Conservation (phyloP, 129 eudicot species). For the Flaveria ramosissima region DNA sequence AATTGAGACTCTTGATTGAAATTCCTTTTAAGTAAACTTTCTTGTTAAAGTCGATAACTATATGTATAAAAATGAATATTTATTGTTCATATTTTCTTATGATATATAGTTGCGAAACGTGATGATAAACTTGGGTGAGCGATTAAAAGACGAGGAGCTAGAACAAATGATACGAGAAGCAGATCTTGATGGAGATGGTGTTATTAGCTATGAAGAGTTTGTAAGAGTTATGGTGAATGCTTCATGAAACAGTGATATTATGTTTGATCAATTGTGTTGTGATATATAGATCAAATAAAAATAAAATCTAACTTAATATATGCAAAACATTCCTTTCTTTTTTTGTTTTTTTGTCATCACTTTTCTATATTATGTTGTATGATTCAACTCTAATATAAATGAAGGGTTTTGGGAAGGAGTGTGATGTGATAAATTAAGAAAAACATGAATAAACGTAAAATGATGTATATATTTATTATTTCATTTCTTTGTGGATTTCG, state of each 20-base stretch:
- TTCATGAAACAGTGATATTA: slow-evolving; percentile 11
- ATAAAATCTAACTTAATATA: slow-evolving; percentile 12
- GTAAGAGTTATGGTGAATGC: slow-evolving; percentile 62
- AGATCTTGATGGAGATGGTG: slow-evolving; percentile 81
- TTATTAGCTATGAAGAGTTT: slow-evolving; percentile 78
- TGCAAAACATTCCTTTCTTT: neutral
- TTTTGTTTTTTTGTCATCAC: neutral
- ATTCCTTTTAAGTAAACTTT: neutral
- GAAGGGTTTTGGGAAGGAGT: slow-evolving; percentile 7
- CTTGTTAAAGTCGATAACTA: neutral
- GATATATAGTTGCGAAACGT: slow-evolving; percentile 63
- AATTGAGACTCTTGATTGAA: neutral
- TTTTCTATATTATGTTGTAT: neutral
- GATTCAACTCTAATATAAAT: neutral
- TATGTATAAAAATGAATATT: neutral
- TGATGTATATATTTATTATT: neutral
- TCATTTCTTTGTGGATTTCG: no score
- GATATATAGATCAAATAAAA: neutral
- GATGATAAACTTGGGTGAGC: slow-evolving; percentile 82
- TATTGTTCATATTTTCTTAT: neutral
- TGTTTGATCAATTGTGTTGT: neutral
- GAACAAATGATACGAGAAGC: slow-evolving; percentile 88
- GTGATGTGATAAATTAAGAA: neutral
- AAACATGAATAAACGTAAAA: neutral
- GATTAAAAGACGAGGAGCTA: slow-evolving; percentile 74